A percentile compares a stretch with the other conserved stretches of the same genome.
Evolutionary conservation across 1,139 yeast genomes (phyloP).

Genomic region (Protomyces pachydermus): DNA sequence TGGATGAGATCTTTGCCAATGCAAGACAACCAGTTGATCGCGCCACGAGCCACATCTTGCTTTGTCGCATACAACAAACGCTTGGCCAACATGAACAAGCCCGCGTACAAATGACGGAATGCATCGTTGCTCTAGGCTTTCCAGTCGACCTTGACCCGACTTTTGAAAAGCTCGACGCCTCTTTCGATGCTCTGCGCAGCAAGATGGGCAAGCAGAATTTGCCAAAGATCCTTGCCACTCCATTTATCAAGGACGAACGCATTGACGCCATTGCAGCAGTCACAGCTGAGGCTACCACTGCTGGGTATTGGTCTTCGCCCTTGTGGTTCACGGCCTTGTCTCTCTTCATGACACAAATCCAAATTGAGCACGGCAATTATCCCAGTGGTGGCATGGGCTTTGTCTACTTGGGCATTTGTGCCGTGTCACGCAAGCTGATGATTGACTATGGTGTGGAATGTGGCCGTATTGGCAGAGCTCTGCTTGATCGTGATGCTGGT

Average conservation of each 20-base stretch:
- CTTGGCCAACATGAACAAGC: conserved; percentile 21
- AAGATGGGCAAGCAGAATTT: conserved; percentile 18
- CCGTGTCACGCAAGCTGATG: conserved; percentile 25
- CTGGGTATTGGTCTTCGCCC: conserved; percentile 27
- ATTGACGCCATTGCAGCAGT: not conserved
- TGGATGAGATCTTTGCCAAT: not conserved
- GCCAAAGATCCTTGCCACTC: conserved; percentile 22
- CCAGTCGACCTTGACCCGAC: not conserved
- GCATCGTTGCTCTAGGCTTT: conserved; percentile 15
- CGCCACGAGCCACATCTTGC: conserved; percentile 12
- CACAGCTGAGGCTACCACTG: conserved; percentile 17
- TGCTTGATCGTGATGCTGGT: conserved; percentile 12
- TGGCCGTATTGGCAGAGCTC: conserved; percentile 8
- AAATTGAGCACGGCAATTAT: conserved; percentile 26
- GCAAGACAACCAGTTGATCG: not conserved
- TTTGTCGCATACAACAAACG: conserved; percentile 13
- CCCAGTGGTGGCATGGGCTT: conserved; percentile 28
- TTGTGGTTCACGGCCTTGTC: conserved; percentile 18
- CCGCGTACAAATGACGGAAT: not conserved
- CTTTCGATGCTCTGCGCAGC: conserved; percentile 18
- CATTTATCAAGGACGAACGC: conserved; percentile 4
- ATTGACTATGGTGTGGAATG: conserved; percentile 26
- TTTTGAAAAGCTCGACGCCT: conserved; percentile 1
- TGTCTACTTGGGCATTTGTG: conserved; percentile 28
- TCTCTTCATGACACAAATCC: conserved; percentile 21